These are phyloP conservation scores for Apiotrichum brassicae DNA, from an alignment of 1,284 basidiomycete genomes.

Conservation along the genomic window DNA sequence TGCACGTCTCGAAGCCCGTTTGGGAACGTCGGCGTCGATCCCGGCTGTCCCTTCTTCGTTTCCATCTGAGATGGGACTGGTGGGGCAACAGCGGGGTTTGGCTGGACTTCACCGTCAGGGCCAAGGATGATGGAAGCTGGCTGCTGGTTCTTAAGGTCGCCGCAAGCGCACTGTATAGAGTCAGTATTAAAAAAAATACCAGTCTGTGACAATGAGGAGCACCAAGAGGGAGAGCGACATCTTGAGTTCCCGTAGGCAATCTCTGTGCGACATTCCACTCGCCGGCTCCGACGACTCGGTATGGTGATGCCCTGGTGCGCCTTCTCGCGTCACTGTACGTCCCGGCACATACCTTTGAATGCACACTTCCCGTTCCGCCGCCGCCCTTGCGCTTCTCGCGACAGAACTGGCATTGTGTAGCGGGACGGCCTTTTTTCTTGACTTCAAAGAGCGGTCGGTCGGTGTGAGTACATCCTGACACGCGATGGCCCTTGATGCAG, in stretches of 20 bases:
- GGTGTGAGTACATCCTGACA: conserved; percentile 66
- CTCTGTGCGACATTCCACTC: too few relatives aligned
- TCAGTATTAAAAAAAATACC: too few relatives aligned
- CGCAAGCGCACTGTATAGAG: conserved; percentile 34
- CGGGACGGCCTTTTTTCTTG: conserved; percentile 68
- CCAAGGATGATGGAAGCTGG: conserved; percentile 7
- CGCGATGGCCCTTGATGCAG: conserved; percentile 76
- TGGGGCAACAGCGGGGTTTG: neutral
- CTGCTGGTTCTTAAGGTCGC: conserved; percentile 23
- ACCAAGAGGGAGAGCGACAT: neutral
- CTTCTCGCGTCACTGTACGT: neutral
- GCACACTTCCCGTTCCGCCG: conserved; percentile 27
- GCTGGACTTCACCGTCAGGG: conserved; percentile 29
- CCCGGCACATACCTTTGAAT: conserved; percentile 30
- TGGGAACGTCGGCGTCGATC: conserved; percentile 41
- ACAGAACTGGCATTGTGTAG: conserved; percentile 73
- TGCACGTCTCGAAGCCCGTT: conserved; percentile 47
- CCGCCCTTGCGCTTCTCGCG: conserved; percentile 63
- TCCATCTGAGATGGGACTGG: conserved; percentile 9
- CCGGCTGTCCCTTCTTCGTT: conserved; percentile 39
- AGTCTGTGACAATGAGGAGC: too few relatives aligned
- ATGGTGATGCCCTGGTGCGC: too few relatives aligned
- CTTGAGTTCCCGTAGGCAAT: too few relatives aligned
- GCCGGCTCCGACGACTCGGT: too few relatives aligned
- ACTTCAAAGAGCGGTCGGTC: conserved; percentile 72